These are phyloP conservation scores for Niebla homalea DNA, from an alignment of 495 filamentous ascomycete genomes.

Conservation along the genomic window DNA sequence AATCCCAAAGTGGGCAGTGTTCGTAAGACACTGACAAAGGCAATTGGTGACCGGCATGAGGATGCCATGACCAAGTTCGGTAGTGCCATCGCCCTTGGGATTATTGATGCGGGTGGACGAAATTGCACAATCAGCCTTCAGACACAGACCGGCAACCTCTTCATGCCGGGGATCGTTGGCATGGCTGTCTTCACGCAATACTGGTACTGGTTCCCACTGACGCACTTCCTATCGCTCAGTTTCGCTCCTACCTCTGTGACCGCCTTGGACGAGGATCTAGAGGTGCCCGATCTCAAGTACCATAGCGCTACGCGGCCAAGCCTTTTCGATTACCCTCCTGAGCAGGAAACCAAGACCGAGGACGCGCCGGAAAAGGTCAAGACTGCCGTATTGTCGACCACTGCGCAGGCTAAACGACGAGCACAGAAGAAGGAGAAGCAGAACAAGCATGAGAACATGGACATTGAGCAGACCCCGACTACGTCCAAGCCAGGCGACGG, in stretches of 20 bases:
- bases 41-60: slow-evolving; percentile 88
- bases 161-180: slow-evolving; percentile 93
- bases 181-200: slow-evolving; percentile 98
- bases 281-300: slow-evolving; percentile 92
- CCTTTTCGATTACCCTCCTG: slow-evolving; percentile 94
- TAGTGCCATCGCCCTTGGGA: slow-evolving; percentile 82
- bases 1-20: slow-evolving; percentile 77
- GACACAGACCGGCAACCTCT: slow-evolving; percentile 94
- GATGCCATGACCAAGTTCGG: slow-evolving; percentile 99
- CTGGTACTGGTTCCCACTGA: slow-evolving; percentile 99
- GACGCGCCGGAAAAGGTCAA: slow-evolving; percentile 90
- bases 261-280: slow-evolving; percentile 81
- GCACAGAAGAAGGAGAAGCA: slow-evolving; percentile 64
- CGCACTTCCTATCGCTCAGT: slow-evolving; percentile 88
- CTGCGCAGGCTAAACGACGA: slow-evolving; percentile 88
- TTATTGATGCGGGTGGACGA: slow-evolving; percentile 94
- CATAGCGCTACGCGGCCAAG: slow-evolving; percentile 88
- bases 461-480: slow-evolving; percentile 64
- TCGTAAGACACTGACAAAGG: slow-evolving; percentile 76
- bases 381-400: slow-evolving; percentile 92
- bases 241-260: slow-evolving; percentile 93
- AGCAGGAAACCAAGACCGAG: slow-evolving; percentile 85
- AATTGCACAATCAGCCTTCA: slow-evolving; percentile 98
- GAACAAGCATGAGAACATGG: slow-evolving; percentile 69
- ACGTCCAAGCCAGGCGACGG: slow-evolving; percentile 53